These are phyloP conservation scores for Arthrocladium fulminans DNA, from an alignment of 2,329 filamentous ascomycete species.

Conservation along the genomic window DNA sequence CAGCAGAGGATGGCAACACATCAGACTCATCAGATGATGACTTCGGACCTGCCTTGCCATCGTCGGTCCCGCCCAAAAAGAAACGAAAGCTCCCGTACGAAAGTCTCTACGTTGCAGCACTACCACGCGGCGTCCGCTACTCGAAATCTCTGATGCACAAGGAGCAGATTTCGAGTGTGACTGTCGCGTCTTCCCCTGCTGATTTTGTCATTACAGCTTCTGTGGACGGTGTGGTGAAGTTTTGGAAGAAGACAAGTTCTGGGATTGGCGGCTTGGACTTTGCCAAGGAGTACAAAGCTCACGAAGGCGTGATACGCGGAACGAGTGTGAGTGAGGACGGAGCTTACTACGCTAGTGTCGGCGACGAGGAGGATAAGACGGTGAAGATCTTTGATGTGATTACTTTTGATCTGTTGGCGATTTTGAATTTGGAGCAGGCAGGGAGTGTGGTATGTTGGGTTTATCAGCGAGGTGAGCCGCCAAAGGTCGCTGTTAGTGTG, in stretches of 20 bases:
- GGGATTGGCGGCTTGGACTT: slow-evolving; percentile 66
- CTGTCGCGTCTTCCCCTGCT: slow-evolving; percentile 70
- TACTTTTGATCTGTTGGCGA: slow-evolving; percentile 75
- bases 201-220: slow-evolving; percentile 95
- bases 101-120: slow-evolving; percentile 84
- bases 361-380: slow-evolving; percentile 41
- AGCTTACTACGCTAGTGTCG: slow-evolving; percentile 84
- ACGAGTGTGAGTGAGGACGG: slow-evolving; percentile 85
- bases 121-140: slow-evolving; percentile 73
- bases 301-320: slow-evolving; percentile 72
- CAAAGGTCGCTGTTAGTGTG: slow-evolving; percentile 74
- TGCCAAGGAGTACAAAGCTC: slow-evolving; percentile 93
- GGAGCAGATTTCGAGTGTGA: slow-evolving; percentile 81
- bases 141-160: slow-evolving; percentile 98
- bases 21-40: slow-evolving; percentile 48
- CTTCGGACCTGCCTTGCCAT: slow-evolving; percentile 85
- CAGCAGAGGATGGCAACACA: neutral
- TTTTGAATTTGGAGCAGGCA: slow-evolving; percentile 66
- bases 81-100: slow-evolving; percentile 90
- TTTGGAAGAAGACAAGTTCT: slow-evolving; percentile 92
- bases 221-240: slow-evolving; percentile 92
- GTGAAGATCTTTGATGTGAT: slow-evolving; percentile 56
- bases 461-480: slow-evolving; percentile 78
- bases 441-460: slow-evolving; percentile 87
- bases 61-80: slow-evolving; percentile 70